Percentiles rank a stretch among this genome's conserved stretches.
Evolutionary conservation across 768 basidiomycete genomes (phyloP).

Genomic region (Lyophyllum atratum): DNA sequence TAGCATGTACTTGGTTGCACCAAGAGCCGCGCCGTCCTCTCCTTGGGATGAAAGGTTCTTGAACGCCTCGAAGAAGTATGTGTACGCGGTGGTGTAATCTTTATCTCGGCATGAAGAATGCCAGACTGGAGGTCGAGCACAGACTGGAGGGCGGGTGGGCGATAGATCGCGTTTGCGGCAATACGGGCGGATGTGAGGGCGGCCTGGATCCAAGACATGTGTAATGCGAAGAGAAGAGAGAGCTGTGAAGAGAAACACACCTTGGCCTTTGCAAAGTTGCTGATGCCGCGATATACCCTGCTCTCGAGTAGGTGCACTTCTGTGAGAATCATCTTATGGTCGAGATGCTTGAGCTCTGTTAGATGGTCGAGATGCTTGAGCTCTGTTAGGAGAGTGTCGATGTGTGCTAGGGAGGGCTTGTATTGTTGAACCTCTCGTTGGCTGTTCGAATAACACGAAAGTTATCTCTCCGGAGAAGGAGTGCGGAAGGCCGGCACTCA

Average conservation of each 20-base stretch:
- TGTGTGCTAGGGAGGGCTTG: slow-evolving; percentile 76
- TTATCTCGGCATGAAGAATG: slow-evolving; percentile 95
- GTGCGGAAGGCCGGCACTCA: slow-evolving; percentile 26
- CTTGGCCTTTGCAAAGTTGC: slow-evolving; percentile 90
- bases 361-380: too few relatives aligned
- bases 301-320: slow-evolving; percentile 96
- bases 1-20: slow-evolving; percentile 96
- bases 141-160: slow-evolving; percentile 48
- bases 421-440: slow-evolving; percentile 77
- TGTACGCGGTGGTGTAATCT: slow-evolving; percentile 96
- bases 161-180: slow-evolving; percentile 95
- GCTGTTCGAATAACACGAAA: slow-evolving; percentile 36
- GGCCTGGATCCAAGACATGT: slow-evolving; percentile 50
- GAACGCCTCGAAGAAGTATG: slow-evolving; percentile 97
- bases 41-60: slow-evolving; percentile 84
- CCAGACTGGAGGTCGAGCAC: slow-evolving; percentile 60
- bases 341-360: slow-evolving; percentile 91
- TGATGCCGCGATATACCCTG: slow-evolving; percentile 85
- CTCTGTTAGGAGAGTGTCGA: slow-evolving; percentile 84
- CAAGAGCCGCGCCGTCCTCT: slow-evolving; percentile 66
- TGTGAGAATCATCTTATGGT: slow-evolving; percentile 97
- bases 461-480: background rate
- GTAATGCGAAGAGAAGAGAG: background rate
- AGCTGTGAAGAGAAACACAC: slow-evolving; percentile 39
- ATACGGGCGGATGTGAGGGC: slow-evolving; percentile 89